Base-by-base conservation (phyloP, 2,329 filamentous ascomycete species). In the Biscogniauxia sp. region DNA sequence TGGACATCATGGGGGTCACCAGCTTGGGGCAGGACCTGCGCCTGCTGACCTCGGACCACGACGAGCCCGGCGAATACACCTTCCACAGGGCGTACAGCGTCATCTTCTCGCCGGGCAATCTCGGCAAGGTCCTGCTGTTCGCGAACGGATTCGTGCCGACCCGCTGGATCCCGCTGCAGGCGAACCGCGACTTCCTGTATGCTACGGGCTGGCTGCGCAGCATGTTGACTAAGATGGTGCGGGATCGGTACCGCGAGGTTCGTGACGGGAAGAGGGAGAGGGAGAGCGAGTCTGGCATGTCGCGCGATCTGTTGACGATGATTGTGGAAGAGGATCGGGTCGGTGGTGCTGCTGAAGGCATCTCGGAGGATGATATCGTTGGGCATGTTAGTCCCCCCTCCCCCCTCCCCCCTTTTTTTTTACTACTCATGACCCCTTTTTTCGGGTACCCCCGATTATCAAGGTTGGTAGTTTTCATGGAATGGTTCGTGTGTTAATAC, bases 301-400 rank as follows among this genome's bases (percentile, higher is more conserved):
- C 60, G 15, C 32, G 54, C 5, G 61, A 64, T 17, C 5, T 64
- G 17, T n/a, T 59, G 11, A 57, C 60, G 4, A 61, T 61, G 28
- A 23, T 64, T 19, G 50, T 57, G 6, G 60, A 61, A n/a, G 54
- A 63, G 56, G 55, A 53, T 54, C 32, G 59, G 52, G 41, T 56
- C 6, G 58, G 60, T 3, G 57, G 53, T 3, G 13, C 26, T 51
- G 32, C 59, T 6, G 61, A 61, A 32, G 54, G 52, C 25, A 28
- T 73, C 63, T 68, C 62, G 5, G 73, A 74, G 57, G 56, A 70
- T 60, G 68, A 75, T 59, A 56, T 74, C 0, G 64, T 73, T n/a
- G 70, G 60, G 15, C 37, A 64, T 54, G 62, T 64, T 54, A 62
- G 62, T 64, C 13, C 20, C 17, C 52, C 20, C 26, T 25, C 23